Evolutionary conservation across 306 rosid genomes (phyloP), one percentile per base, ranked within the genome.

Genomic region (Erythrophleum fordii): DNA sequence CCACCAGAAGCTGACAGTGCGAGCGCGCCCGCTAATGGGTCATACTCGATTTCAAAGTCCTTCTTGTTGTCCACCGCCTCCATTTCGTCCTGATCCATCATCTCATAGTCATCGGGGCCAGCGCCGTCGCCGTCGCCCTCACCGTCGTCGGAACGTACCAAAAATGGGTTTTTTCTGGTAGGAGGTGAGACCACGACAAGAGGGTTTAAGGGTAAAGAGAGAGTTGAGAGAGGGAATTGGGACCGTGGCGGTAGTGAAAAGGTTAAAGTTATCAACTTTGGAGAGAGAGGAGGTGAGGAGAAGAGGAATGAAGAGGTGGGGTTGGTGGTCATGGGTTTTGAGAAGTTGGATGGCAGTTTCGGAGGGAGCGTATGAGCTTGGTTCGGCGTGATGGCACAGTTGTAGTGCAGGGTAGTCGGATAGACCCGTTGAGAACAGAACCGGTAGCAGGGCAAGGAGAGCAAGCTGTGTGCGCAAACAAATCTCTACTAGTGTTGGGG

Each of bases 41-140:
- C 97, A 83, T 95, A 95, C 88, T 95, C 96, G 49, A 95, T 90
- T 88, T 93, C 98, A 82, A 93, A 95, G 84, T 95, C 99, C 80
- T 90, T 85, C 86, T 93, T 90, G 90, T 91, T 95, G 83, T 95
- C 97, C 64, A 93, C 89, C 81, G 93, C 97, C 55, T 93, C 97
- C 73, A 93, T 62, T 83, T 90, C 95, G 17, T 95, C 97, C 29
- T 90, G 96, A 73, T 95, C 94, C 91, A 93, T 93, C 90, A 91
- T 93, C 70, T 91, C 97, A 80, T 91, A 95, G 83, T 90, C 93
- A 34, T 95, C 97, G 80, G 92, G 85, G 18, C 84, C 90, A 8
- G 74, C 85, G n/a, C 80, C 81, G 10, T 90, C 97, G 70, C 28
- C 89, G 70, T 94, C 97, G 31, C 83, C 89, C 67, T 94, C 97